Base-by-base conservation (phyloP, 2,329 filamentous ascomycete species). In the Paraconiothyrium brasiliense region DNA sequence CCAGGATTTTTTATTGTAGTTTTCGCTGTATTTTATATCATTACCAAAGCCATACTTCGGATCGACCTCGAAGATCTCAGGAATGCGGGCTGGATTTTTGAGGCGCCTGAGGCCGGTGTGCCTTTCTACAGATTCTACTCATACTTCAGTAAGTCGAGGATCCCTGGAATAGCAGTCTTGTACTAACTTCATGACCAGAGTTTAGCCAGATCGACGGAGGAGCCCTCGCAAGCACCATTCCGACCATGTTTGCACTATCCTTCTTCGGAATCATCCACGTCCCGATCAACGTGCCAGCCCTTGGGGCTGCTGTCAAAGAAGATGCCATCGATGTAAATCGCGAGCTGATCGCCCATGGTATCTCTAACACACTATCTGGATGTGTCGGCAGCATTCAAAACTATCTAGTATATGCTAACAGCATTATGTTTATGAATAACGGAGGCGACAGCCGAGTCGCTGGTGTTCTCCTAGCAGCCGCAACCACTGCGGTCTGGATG, bases 121-220 rank as follows among this genome's bases (percentile, higher is more conserved):
- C 93, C 95, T 0, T 99, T 96, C 88, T 99, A 95, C 87, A 93
- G 95, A 76, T 99, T 99, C 73, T 99, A 97, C 80, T 96, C 93
- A 0, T 86, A 98, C 51, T 99, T 97, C 79, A 90, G 92, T 94
- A 84, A 85, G 89, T 82, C 32, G 16, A n/a, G 8, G 10, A 24
- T 4, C 0, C 5, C 24, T 35, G 14, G 49, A 16, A 34, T 59
- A 16, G 9, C 20, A 20, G 20, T 10, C 20, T 22, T 13, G 0
- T 46, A 10, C 39, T 60, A 30, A 59, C 35, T 41, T 9, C 5
- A 41, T 39, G 43, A 11, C n/a, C 54, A 95, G 92, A 95, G 73
- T 92, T 97, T 71, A 84, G 89, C 52, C 84, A 90, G 27, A 91
- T 98, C 3, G 87, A 94, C 69, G 97, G 92, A 91, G 85, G 86